Base-by-base conservation (phyloP, 805 yeast genomes). In the Ogataea thermomethanolica region DNA sequence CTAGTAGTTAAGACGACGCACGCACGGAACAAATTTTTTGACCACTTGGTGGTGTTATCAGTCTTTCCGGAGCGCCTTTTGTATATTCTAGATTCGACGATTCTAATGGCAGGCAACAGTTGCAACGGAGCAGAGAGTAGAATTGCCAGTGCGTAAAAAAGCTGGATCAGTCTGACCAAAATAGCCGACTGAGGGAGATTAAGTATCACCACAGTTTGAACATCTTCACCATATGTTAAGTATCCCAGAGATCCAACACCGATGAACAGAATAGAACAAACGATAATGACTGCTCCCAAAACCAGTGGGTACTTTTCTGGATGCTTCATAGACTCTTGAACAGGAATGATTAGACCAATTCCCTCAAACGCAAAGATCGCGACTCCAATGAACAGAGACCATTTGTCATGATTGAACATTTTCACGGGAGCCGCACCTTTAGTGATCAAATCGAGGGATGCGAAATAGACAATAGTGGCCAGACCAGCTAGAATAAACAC, bases 301-400 rank as follows among this genome's bases (percentile, higher is more conserved):
- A 84, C 86, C 40, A 68, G 57, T 12, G 91, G 89, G 55, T 82
- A 85, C 46, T 82, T 73, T 45, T 79, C 78, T 1, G 93, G 93
- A 49, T 81, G 64, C 35, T 70, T 73, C 93, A 85, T 85, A 1
- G 93, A 81, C 50, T 84, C 86, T 54, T 84, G 88, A 38, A 85
- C 81, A 0, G 95, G 95, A 17, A 85, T 81, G 35, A 85, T 81
- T 33, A 85, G 66, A 0, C 95, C 93, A 42, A 85, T 84, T 1
- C 95, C 95, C 64, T 85, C 95, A 56, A 84, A 85, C n/a, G 93
- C 88, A 66, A 85, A 85, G 23, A 85, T 84, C 2, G 91, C 90
- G 6, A 85, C 86, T 7, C 95, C 95, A 36, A 84, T 79, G 54
- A 84, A 84, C 34, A 85, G 62, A 0, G 91, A 77, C 71, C 86